These are phyloP conservation scores for Tricholoma terreum DNA, from an alignment of 768 basidiomycete genomes.

Conservation along the genomic window DNA sequence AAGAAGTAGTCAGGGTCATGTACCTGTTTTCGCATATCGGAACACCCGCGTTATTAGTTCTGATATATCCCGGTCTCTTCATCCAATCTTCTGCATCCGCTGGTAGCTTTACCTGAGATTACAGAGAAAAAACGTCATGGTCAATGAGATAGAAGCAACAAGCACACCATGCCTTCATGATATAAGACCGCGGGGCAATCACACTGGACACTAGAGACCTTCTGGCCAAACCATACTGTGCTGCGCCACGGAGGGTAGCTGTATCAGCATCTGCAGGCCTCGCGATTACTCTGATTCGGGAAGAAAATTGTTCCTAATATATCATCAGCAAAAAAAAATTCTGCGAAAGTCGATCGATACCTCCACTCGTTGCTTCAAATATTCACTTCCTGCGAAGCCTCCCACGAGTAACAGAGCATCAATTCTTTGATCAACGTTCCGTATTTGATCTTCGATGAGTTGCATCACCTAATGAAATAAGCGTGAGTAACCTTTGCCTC, in stretches of 20 bases:
- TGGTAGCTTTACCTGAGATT: constrained; percentile 74
- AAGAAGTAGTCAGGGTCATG: constrained; percentile 20
- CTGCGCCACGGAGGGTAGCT: constrained; percentile 85
- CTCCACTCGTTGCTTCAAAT: constrained; percentile 77
- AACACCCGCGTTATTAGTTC: constrained; percentile 69
- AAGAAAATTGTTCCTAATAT: constrained; percentile 59
- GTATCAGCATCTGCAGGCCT: constrained; percentile 87
- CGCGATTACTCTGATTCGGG: constrained; percentile 69
- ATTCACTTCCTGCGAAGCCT: constrained; percentile 85
- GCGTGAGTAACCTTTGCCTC: constrained; percentile 2
- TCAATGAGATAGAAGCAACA: background rate
- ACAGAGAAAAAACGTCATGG: constrained; percentile 1
- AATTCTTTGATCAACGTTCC: constrained; percentile 63
- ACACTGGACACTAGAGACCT: constrained; percentile 76
- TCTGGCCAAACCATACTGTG: constrained; percentile 79
- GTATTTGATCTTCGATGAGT: constrained; percentile 74
- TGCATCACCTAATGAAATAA: constrained; percentile 56
- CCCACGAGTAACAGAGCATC: constrained; percentile 88
- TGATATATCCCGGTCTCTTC: constrained; percentile 84
- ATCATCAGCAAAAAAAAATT: constrained; percentile 9
- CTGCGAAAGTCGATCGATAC: constrained; percentile 35
- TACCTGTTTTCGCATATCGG: constrained; percentile 84
- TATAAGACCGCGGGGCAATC: constrained; percentile 78
- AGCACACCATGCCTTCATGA: constrained; percentile 65
- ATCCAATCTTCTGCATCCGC: constrained; percentile 82